These are phyloP conservation scores for Cyclotella kingstonii DNA, from an alignment of 108 stramenopile species.

Conservation along the genomic window DNA sequence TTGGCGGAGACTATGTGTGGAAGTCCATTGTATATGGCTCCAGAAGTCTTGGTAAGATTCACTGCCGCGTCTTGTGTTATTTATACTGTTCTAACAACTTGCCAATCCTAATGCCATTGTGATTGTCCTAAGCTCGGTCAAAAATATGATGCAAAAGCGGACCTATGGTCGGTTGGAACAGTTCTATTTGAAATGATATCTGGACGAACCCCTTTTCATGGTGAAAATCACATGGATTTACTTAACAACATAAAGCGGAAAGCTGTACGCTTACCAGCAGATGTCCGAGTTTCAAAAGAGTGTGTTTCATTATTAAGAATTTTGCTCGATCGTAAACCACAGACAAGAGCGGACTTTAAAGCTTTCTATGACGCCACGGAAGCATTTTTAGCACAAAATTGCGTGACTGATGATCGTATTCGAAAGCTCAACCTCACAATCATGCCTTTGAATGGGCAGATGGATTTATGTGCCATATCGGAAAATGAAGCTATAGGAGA, in stretches of 20 bases:
- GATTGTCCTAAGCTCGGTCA: constrained; percentile 58
- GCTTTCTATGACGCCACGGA: constrained; percentile 77
- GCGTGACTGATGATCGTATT: no score
- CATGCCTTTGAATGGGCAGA: constrained; percentile 25
- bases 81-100: no score
- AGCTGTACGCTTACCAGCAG: constrained; percentile 77
- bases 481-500: constrained; percentile 58
- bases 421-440: no score
- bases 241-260: constrained; percentile 84
- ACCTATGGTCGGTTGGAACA: constrained; percentile 96
- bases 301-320: constrained; percentile 77
- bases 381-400: constrained; percentile 81
- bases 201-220: constrained; percentile 84
- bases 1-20: constrained; percentile 98
- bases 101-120: no score
- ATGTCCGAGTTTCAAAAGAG: constrained; percentile 77
- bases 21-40: constrained; percentile 97
- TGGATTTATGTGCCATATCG: constrained; percentile 74
- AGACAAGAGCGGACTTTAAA: constrained; percentile 75
- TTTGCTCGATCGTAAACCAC: constrained; percentile 76
- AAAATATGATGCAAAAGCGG: constrained; percentile 94
- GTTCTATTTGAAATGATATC: constrained; percentile 97
- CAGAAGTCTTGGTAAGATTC: constrained; percentile 78
- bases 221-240: constrained; percentile 90
- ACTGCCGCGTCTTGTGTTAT: not conserved